phyloP scores from a whole-genome alignment of 2,329 filamentous ascomycete genomes.

The Dothistroma septosporum region DNA sequence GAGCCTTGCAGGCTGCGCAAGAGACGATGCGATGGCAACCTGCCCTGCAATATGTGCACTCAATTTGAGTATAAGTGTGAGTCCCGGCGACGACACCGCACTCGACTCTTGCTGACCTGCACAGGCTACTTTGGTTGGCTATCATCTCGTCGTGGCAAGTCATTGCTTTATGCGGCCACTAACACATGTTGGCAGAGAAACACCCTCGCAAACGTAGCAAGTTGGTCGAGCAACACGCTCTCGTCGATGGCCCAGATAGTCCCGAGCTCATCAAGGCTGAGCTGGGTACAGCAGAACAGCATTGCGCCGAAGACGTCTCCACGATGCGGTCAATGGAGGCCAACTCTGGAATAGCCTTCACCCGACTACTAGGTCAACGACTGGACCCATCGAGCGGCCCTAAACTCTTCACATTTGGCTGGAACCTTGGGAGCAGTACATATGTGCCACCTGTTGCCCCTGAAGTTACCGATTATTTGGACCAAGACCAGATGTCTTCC shows the following conservation, averaged over 20 bases:
- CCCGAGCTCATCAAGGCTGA: conserved; percentile 18
- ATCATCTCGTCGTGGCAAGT: not conserved
- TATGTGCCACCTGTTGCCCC: conserved; percentile 20
- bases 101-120: not conserved
- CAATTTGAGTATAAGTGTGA: conserved; percentile 53
- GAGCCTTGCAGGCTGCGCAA: conserved; percentile 54
- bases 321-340: conserved; percentile 49
- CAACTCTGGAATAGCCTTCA: conserved; percentile 56
- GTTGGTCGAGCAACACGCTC: conserved; percentile 31
- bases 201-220: conserved; percentile 36
- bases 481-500: conserved; percentile 46
- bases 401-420: conserved; percentile 53
- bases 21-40: conserved; percentile 52
- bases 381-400: conserved; percentile 53
- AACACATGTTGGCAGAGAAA: conserved; percentile 19
- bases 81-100: conserved; percentile 33
- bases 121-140: not conserved
- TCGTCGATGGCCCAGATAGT: conserved; percentile 19
- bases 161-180: not conserved
- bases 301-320: conserved; percentile 27
- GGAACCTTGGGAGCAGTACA: conserved; percentile 46
- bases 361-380: conserved; percentile 50
- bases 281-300: conserved; percentile 17
- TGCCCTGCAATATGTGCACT: conserved; percentile 52
- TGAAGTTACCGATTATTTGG: conserved; percentile 45